phyloP scores from a whole-genome alignment of 768 basidiomycete genomes.

The Mycena rebaudengoi region DNA sequence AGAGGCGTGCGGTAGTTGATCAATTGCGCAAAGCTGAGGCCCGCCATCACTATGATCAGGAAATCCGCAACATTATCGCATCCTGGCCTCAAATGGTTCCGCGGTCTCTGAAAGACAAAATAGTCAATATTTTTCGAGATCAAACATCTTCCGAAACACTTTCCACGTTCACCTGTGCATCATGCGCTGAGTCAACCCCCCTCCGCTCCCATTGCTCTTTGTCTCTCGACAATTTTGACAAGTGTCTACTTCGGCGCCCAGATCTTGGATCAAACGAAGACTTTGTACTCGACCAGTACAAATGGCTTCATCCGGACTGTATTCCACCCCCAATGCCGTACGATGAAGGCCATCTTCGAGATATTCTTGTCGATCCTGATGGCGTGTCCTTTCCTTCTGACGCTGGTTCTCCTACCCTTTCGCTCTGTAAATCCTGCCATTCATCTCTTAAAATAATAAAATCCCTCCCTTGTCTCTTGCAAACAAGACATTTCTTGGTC shows the following conservation, averaged over 20 bases:
- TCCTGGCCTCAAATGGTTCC: slow-evolving; percentile 14
- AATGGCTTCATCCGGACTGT: too few relatives aligned
- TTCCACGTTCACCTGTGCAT: slow-evolving; percentile 3
- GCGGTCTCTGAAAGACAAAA: neutral
- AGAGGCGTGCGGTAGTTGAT: neutral
- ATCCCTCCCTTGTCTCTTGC: too few relatives aligned
- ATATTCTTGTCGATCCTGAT: too few relatives aligned
- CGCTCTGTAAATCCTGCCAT: too few relatives aligned
- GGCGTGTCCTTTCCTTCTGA: too few relatives aligned
- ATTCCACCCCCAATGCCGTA: too few relatives aligned
- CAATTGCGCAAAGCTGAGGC: neutral
- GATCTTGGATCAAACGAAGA: too few relatives aligned
- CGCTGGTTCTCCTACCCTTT: too few relatives aligned
- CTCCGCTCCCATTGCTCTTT: neutral
- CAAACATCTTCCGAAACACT: slow-evolving; percentile 2
- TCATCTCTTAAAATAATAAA: too few relatives aligned
- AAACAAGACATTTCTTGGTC: too few relatives aligned
- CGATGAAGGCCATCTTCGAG: too few relatives aligned
- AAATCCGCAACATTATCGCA: neutral
- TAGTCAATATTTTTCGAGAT: neutral
- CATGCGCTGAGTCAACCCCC: neutral
- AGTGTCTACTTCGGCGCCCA: neutral
- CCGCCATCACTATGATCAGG: neutral
- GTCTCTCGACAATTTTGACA: neutral
- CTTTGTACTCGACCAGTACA: too few relatives aligned